Percentiles rank a stretch among this genome's conserved stretches.
phyloP scores from a whole-genome alignment of 2,329 filamentous ascomycete genomes.

The Beauveria medogensis region DNA sequence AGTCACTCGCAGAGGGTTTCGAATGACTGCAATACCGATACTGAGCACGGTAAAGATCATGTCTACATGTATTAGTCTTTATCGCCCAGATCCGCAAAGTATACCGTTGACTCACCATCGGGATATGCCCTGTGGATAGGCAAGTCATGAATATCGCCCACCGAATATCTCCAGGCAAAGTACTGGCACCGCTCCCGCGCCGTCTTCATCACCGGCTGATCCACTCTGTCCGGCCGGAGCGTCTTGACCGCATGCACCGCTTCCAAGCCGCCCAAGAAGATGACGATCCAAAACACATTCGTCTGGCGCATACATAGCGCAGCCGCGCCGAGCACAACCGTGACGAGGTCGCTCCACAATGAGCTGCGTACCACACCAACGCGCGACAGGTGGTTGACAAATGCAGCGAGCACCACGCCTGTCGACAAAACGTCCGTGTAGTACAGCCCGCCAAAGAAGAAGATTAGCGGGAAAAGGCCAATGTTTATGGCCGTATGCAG shows the following conservation, averaged over 20 bases:
- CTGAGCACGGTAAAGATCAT: constrained; percentile 53
- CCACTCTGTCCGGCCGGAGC: constrained; percentile 26
- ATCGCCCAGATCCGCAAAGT: not conserved
- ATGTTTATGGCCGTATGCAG: constrained; percentile 68
- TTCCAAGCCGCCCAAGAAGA: constrained; percentile 62
- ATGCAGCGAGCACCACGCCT: constrained; percentile 62
- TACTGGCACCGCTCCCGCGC: constrained; percentile 28
- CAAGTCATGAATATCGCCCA: constrained; percentile 49
- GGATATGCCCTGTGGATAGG: constrained; percentile 38
- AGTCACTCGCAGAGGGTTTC: constrained; percentile 38
- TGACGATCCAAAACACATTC: constrained; percentile 90
- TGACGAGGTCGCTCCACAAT: constrained; percentile 32
- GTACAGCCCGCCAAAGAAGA: constrained; percentile 93
- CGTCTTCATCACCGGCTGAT: constrained; percentile 24
- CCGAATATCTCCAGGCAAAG: constrained; percentile 35
- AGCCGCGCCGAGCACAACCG: constrained; percentile 50
- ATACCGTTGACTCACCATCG: constrained; percentile 34
- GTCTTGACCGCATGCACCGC: constrained; percentile 42
- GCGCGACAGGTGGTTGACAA: constrained; percentile 47
- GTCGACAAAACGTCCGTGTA: constrained; percentile 90
- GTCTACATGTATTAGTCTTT: constrained; percentile 31
- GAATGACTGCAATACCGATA: constrained; percentile 48
- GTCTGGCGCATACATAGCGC: constrained; percentile 81
- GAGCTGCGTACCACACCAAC: constrained; percentile 25
- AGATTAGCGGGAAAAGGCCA: constrained; percentile 77